Conservation (phyloP, 1,284 basidiomycete species). For the Golubevia pallescens region DNA sequence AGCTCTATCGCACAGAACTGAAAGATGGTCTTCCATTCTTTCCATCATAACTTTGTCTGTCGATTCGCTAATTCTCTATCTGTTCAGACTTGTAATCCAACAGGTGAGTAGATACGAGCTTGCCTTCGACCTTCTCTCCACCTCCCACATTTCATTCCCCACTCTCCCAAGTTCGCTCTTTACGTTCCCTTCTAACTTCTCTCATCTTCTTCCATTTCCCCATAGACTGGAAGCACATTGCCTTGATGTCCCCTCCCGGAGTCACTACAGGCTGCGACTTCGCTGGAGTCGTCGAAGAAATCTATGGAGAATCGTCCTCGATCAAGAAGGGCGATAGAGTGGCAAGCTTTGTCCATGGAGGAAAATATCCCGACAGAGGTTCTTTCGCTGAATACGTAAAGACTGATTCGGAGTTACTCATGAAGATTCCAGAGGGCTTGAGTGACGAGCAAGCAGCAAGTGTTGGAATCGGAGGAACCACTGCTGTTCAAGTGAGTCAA, state of each 20-base stretch:
- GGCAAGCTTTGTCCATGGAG: constrained; percentile 48
- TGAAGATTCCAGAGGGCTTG: constrained; percentile 38
- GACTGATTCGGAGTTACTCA: constrained; percentile 32
- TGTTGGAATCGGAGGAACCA: constrained; percentile 46
- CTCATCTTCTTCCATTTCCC: not conserved
- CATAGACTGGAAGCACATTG: constrained; percentile 51
- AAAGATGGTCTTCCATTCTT: too few species aligned
- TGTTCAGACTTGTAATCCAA: too few species aligned
- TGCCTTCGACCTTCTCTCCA: too few species aligned
- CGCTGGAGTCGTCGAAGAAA: constrained; percentile 36
- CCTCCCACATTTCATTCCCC: too few species aligned
- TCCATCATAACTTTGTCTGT: too few species aligned
- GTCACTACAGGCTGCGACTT: constrained; percentile 51
- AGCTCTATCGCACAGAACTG: too few species aligned
- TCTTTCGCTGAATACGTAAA: constrained; percentile 54
- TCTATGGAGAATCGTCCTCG: constrained; percentile 13
- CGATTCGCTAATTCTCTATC: too few species aligned
- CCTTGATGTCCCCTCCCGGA: constrained; percentile 28
- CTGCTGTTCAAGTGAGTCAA: constrained; percentile 33
- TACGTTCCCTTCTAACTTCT: too few species aligned
- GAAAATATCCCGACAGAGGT: constrained; percentile 24
- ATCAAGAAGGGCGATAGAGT: constrained; percentile 49
- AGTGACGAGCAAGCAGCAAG: constrained; percentile 25
- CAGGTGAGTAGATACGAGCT: too few species aligned
- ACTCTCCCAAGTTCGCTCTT: too few species aligned